Evolutionary conservation across 257 asterid species (phyloP), one percentile per base, ranked within the genome.

Genomic region (Nicotiana attenuata): DNA sequence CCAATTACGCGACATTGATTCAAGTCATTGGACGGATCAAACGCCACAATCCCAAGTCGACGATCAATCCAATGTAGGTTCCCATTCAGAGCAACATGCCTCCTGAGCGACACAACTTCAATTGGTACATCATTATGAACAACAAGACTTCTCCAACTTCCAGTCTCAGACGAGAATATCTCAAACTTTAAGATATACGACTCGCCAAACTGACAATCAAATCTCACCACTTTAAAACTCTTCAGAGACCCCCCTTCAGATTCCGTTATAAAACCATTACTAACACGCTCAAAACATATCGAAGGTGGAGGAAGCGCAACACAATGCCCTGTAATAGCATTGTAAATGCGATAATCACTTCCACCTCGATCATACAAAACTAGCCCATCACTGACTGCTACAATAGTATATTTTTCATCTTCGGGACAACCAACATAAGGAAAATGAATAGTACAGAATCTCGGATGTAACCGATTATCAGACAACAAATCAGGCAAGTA

Each of bases 51-150:
- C 26, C 82, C 82, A 35, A 60, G 56, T 26, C 45, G 41, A 41
- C 82, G 82, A 60, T 60, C 82, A n/a, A 78, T 64, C 82, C 82
- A 78, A 64, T 78, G 82, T 5, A 78, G 13, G 55, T 38, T 78
- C 10, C 82, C 82, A 33, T 78, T 78, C 26, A 78, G 7, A 20
- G 45, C 9, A 9, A 64, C 82, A 41, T 75, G 82, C 60, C 59
- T 38, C 38, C 73, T 78, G 0, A 61, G 73, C 45, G 73, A 60
- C 0, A 64, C 82, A 26, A 78, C 35, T 60, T 78, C 82, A 17
- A 78, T 31, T 20, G 22, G 41, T 14, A 33, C 26, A 6, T 78
- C 75, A 55, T 35, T 78, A 45, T 47, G 56, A 22, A 60, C 73
- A 38, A 59, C 57, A 57, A 31, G 16, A 5, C 33, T 45, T 29